Percentiles rank a stretch among this genome's conserved stretches.
Conservation (phyloP, 2,329 filamentous ascomycete genomes). For the Alternaria brassicicola region DNA sequence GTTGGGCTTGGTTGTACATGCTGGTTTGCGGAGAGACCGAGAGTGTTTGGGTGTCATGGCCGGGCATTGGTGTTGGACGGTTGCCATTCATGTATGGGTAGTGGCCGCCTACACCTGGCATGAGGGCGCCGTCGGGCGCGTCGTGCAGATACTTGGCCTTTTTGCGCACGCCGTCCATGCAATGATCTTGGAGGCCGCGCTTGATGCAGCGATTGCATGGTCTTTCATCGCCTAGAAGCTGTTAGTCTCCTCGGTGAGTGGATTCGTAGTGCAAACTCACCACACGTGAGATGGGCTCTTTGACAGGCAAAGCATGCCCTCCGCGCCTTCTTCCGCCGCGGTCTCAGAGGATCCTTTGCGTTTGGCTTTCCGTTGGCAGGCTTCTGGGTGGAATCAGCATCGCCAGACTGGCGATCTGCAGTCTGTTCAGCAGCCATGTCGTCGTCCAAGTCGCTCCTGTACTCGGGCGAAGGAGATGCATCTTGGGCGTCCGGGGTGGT, state of each 20-base stretch:
- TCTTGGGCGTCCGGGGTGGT: constrained; percentile 55
- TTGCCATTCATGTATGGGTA: constrained; percentile 62
- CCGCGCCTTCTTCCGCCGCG: constrained; percentile 92
- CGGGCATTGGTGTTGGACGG: constrained; percentile 49
- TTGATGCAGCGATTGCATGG: constrained; percentile 95
- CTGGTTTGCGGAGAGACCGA: constrained; percentile 44
- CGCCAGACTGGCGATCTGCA: constrained; percentile 46
- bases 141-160: constrained; percentile 99
- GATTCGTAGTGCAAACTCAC: constrained; percentile 65
- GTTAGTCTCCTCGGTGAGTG: constrained; percentile 1
- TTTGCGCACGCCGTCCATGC: constrained; percentile 95
- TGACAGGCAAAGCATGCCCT: constrained; percentile 97
- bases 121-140: constrained; percentile 84
- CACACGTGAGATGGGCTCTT: constrained; percentile 94
- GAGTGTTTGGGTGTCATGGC: constrained; percentile 32
- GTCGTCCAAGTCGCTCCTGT: constrained; percentile 50
- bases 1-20: constrained; percentile 52
- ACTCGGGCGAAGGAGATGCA: constrained; percentile 55
- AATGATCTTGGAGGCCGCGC: constrained; percentile 85
- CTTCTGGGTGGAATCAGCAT: constrained; percentile 43
- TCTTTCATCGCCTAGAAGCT: constrained; percentile 79
- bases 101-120: constrained; percentile 80
- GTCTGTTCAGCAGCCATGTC: constrained; percentile 55
- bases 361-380: constrained; percentile 50
- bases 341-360: constrained; percentile 87